Evolutionary conservation across 176 grass and related monocot species (phyloP).

Genomic region (Alloteropsis semialata): DNA sequence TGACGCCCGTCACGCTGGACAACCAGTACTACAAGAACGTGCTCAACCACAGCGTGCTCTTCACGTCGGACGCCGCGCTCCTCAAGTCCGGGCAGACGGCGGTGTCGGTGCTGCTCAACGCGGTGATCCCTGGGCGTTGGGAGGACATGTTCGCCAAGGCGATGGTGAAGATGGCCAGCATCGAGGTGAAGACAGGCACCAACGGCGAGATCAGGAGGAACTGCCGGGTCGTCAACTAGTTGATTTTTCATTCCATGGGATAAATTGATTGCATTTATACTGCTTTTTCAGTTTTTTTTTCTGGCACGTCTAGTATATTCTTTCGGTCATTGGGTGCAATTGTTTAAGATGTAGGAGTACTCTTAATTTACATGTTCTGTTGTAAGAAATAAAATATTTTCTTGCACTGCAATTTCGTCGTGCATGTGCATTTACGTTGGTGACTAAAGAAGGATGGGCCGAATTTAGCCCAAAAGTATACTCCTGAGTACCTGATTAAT

Average conservation of each 20-base stretch:
- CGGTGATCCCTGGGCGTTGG: not conserved
- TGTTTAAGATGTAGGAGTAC: too few species aligned
- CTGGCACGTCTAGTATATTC: too few species aligned
- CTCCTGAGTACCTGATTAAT: too few species aligned
- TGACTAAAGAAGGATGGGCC: too few species aligned
- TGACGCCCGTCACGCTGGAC: slow-evolving; percentile 31
- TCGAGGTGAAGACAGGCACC: not conserved
- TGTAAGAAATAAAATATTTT: not conserved
- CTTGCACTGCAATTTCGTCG: not conserved
- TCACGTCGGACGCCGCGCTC: slow-evolving; percentile 35
- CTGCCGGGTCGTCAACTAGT: slow-evolving; percentile 26
- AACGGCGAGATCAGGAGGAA: slow-evolving; percentile 36
- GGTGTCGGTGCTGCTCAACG: not conserved
- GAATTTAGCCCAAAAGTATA: too few species aligned
- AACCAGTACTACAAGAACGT: slow-evolving; percentile 44
- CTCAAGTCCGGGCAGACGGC: not conserved
- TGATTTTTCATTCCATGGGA: too few species aligned
- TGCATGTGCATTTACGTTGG: too few species aligned
- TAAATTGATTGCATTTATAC: too few species aligned
- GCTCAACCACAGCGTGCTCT: slow-evolving; percentile 18
- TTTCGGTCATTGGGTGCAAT: too few species aligned
- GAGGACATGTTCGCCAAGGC: slow-evolving; percentile 32
- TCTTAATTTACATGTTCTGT: not conserved
- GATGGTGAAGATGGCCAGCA: slow-evolving; percentile 45
- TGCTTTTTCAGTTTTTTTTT: too few species aligned